These are phyloP conservation scores for Gnetum montanum DNA, from an alignment of 75 land plant species.

Conservation along the genomic window DNA sequence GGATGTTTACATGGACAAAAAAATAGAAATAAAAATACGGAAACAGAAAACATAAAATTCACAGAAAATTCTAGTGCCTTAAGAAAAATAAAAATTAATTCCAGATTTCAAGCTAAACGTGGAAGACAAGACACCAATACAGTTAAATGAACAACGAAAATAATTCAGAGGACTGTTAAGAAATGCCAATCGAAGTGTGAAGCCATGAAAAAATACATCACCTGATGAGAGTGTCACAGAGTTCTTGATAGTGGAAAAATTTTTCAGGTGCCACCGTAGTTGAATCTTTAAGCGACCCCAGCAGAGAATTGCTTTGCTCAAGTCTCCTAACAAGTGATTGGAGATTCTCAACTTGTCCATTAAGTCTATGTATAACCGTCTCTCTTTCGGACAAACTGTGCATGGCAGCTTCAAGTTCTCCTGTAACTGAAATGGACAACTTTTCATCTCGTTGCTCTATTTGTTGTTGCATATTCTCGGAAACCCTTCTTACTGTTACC, in stretches of 20 bases:
- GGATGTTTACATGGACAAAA: no score
- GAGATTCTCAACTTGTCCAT: slow-evolving; percentile 1
- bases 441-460: background rate
- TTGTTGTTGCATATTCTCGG: background rate
- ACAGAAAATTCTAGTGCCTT: background rate
- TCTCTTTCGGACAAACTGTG: background rate
- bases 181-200: no score
- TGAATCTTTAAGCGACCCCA: background rate
- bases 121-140: background rate
- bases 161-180: no score
- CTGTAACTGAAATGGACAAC: background rate
- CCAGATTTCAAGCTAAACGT: background rate
- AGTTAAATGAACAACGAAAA: no score
- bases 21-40: background rate
- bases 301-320: slow-evolving; percentile 2
- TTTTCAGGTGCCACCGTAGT: background rate
- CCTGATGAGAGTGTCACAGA: slow-evolving; percentile 6
- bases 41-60: background rate
- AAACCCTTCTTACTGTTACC: background rate
- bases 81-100: background rate
- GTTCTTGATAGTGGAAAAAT: slow-evolving; percentile 3
- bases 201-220: background rate
- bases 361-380: background rate
- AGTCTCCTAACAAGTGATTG: slow-evolving; percentile 1
- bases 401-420: slow-evolving; percentile 4